Evolutionary conservation across 257 asterid species (phyloP).

Genomic region (Lithospermum erythrorhizon): DNA sequence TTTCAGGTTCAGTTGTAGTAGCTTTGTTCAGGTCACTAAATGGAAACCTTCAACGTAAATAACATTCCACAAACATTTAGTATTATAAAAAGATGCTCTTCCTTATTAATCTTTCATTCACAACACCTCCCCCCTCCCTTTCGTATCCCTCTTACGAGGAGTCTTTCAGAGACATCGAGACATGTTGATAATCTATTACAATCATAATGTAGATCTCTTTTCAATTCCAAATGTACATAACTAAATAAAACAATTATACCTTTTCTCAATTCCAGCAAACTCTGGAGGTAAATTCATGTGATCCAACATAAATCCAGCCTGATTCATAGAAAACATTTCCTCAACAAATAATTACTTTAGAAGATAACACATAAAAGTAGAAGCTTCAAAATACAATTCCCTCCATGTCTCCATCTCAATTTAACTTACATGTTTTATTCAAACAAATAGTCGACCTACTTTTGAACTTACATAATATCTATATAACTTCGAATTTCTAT

Average conservation of each 20-base stretch:
- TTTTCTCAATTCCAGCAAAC: conserved; percentile 7
- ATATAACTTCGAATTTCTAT: no score
- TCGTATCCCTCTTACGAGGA: no score
- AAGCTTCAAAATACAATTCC: neutral
- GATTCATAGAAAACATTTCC: neutral
- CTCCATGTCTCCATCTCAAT: no score
- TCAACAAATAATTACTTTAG: neutral
- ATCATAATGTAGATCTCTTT: no score
- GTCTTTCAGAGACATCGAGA: no score
- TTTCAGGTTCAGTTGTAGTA: neutral
- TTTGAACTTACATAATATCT: no score
- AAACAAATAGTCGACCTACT: no score
- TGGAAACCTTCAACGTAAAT: conserved; percentile 13
- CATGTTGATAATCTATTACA: no score
- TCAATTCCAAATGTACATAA: neutral
- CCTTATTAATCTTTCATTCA: neutral
- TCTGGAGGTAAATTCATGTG: conserved; percentile 3
- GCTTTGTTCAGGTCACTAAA: conserved; percentile 7
- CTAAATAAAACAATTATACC: conserved; percentile 1
- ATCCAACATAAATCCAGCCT: conserved; percentile 10
- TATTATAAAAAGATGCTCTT: neutral
- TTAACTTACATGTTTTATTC: no score
- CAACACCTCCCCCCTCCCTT: no score
- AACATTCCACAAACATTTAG: neutral
- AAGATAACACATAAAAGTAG: neutral